phyloP scores from a whole-genome alignment of 257 asterid species.

The Cruciata laevipes region DNA sequence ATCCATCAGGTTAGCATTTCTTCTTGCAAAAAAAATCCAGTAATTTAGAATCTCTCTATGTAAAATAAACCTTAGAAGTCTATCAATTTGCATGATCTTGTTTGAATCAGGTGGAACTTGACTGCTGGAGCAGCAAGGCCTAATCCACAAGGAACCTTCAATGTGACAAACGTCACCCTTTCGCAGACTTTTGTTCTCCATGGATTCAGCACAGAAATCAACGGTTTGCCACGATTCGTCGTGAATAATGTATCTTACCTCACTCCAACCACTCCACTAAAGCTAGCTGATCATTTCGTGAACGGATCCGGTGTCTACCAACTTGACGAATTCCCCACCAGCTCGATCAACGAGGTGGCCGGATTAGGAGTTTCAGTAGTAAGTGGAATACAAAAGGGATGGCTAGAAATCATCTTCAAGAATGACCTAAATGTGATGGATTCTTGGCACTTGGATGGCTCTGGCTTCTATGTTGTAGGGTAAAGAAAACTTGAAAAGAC shows the following conservation, averaged over 20 bases:
- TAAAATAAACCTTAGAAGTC: too few relatives aligned
- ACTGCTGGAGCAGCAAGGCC: conserved; percentile 68
- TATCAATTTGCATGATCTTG: neutral
- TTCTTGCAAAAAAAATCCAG: neutral
- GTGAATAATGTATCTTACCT: conserved; percentile 49
- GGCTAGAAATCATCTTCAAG: conserved; percentile 56
- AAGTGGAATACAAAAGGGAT: conserved; percentile 51
- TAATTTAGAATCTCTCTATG: neutral
- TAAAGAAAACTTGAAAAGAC: conserved; percentile 20
- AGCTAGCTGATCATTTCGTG: conserved; percentile 48
- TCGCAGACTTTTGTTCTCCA: conserved; percentile 55
- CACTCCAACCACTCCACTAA: conserved; percentile 52
- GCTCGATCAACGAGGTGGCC: conserved; percentile 26
- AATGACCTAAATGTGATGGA: conserved; percentile 35
- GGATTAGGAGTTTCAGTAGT: conserved; percentile 40
- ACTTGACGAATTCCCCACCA: conserved; percentile 43
- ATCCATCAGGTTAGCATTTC: conserved; percentile 41
- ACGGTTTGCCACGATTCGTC: conserved; percentile 21
- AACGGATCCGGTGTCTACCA: conserved; percentile 59
- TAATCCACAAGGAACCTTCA: conserved; percentile 70
- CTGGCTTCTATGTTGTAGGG: conserved; percentile 60
- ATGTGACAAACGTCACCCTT: conserved; percentile 56
- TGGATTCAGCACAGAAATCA: conserved; percentile 28
- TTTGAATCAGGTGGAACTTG: conserved; percentile 51
- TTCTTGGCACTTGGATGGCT: conserved; percentile 83